Evolutionary conservation across 805 yeast genomes (phyloP), one percentile per base, ranked within the genome.

Genomic region (Dipodascopsis uninucleata): DNA sequence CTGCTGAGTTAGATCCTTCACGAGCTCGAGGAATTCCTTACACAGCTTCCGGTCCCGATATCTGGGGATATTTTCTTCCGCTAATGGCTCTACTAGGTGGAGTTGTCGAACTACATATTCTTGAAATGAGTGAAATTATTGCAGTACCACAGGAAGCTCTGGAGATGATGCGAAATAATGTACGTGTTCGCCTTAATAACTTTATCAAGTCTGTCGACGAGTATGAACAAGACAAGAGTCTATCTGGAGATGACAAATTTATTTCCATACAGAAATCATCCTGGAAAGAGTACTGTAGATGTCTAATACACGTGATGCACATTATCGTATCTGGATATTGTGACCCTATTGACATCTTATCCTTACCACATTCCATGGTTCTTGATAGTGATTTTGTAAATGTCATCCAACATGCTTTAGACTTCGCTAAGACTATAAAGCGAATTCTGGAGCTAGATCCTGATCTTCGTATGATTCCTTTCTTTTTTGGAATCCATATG

Each of bases 1-100:
- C 61, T 3, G 62, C 71, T 8, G 62, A 61, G 24, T 22, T 54
- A 26, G 70, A 66, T 40, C 54, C 61, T 3, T 22, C 47, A 1
- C 57, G 70, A 21, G 46, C 41, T 3, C 51, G 45, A 20, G 64
- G 66, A 2, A 40, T 63, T 6, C 41, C 55, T 12, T 62, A 55
- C 40, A 48, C 50, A 5, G 58, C 58, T 2, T 51, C 67, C 5
- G 58, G 61, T 6, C 56, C 50, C 16, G 72, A 71, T 2, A 52
- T 68, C 2, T 69, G 61, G 58, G 74, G 72, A 0, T 69, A 67
- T 61, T 60, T 66, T 41, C 44, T 69, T 16, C 71, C 72, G 2
- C 38, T 63, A 12, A 59, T 63, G 49, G 57, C 61, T 24, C 38
- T 69, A 5, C 55, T 67, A 31, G 71, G 71, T 0, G 58, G 58